These are phyloP conservation scores for Beauveria asiatica DNA, from an alignment of 2,329 filamentous ascomycete species.

Conservation along the genomic window DNA sequence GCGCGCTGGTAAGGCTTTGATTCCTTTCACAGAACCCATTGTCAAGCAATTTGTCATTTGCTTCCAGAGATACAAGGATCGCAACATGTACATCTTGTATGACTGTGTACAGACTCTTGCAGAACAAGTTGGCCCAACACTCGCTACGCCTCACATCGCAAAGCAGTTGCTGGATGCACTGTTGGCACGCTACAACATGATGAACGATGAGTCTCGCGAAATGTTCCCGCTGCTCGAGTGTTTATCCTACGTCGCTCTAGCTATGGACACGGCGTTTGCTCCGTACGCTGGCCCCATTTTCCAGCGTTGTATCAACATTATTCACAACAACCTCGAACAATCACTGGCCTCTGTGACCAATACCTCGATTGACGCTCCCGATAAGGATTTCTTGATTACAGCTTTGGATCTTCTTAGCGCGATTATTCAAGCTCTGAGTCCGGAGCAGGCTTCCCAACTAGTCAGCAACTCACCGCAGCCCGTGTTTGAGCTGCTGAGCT, in stretches of 20 bases:
- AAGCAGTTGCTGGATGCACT: constrained; percentile 86
- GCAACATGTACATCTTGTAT: constrained; percentile 98
- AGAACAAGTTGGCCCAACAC: constrained; percentile 74
- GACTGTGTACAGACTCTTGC: constrained; percentile 96
- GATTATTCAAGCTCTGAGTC: constrained; percentile 81
- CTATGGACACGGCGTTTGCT: constrained; percentile 72
- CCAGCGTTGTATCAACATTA: constrained; percentile 77
- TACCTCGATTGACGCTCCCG: constrained; percentile 63
- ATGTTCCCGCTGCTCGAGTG: constrained; percentile 95
- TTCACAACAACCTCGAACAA: constrained; percentile 83
- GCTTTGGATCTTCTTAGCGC: constrained; percentile 88
- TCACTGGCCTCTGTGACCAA: constrained; percentile 63
- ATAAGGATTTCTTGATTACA: constrained; percentile 95
- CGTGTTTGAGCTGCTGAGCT: constrained; percentile 82
- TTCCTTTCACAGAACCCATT: constrained; percentile 83
- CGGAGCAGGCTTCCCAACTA: constrained; percentile 64
- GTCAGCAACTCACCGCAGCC: constrained; percentile 67
- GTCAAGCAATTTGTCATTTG: constrained; percentile 86
- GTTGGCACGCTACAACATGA: constrained; percentile 77
- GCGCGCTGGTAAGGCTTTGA: constrained; percentile 72
- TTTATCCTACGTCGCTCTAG: constrained; percentile 84
- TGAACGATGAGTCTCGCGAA: constrained; percentile 82
- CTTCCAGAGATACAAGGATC: constrained; percentile 93
- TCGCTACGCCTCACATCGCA: constrained; percentile 75
- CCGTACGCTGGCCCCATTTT: constrained; percentile 85